phyloP scores from a whole-genome alignment of 2,329 filamentous ascomycete genomes.

The Fusarium coicis region DNA sequence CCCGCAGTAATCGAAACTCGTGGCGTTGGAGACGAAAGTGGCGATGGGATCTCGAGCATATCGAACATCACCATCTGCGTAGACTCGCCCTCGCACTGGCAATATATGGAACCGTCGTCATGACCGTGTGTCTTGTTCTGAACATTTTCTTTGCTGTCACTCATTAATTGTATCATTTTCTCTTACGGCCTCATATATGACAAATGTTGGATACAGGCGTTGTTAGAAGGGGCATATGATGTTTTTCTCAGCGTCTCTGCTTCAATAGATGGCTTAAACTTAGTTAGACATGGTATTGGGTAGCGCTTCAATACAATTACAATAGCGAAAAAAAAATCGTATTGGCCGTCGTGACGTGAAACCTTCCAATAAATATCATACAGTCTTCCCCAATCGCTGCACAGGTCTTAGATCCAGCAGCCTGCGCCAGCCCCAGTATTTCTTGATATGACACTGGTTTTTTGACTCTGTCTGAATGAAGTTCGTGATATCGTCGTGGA shows the following conservation, averaged over 20 bases:
- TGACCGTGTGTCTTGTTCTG: conserved; percentile 86
- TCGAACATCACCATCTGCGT: conserved; percentile 74
- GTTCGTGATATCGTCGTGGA: conserved; percentile 28
- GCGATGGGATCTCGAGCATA: conserved; percentile 69
- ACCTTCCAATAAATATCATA: conserved; percentile 24
- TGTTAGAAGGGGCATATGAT: conserved; percentile 37
- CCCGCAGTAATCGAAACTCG: conserved; percentile 36
- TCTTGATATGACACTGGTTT: neutral
- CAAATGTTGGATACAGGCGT: conserved; percentile 34
- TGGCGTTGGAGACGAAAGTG: conserved; percentile 66
- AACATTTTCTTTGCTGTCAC: conserved; percentile 83
- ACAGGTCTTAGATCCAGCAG: neutral
- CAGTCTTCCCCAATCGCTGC: conserved; percentile 5
- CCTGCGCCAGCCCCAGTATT: neutral
- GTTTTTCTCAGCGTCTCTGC: conserved; percentile 34
- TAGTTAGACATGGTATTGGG: conserved; percentile 41
- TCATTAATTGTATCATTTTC: conserved; percentile 49
- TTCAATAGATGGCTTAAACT: conserved; percentile 32
- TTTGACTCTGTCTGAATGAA: conserved; percentile 8
- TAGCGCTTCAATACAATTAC: conserved; percentile 36
- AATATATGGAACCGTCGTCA: conserved; percentile 86
- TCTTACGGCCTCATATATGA: conserved; percentile 35
- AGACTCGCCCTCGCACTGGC: conserved; percentile 79
- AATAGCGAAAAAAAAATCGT: conserved; percentile 27
- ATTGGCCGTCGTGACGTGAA: neutral